Base-by-base conservation (phyloP, 1,284 basidiomycete genomes). In the Vanrija sp. region DNA sequence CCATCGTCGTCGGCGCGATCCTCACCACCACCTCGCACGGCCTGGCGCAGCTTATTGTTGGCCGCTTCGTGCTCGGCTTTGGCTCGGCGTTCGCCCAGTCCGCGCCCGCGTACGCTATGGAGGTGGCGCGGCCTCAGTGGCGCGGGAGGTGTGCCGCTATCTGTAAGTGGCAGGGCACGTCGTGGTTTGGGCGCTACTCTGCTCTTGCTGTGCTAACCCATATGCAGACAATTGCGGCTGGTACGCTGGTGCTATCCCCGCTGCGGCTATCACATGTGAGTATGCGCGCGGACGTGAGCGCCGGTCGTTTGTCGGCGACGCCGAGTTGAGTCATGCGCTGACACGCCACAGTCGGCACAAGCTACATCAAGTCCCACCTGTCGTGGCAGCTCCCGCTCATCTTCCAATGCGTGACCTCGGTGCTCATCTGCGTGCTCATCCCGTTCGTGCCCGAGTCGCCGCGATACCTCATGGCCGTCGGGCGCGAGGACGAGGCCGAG, bases 51-150 rank as follows among this genome's bases (percentile, higher is more conserved):
- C 69, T 82, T 8, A 55, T 46, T 18, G 78, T 69, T 16, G 80
- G 80, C 47, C 72, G 81, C 16, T 82, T 83, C 63, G 75, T 82
- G 26, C 79, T 83, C 46, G 82, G 81, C 25, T 80, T 82, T 60
- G 73, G 72, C 14, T 62, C 68, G n/a, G 50, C 56, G 14, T 40
- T 47, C 12, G 80, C 82, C 47, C 75, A 78, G 6, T 79, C 81
- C 9, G 34, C 34, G 10, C 82, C 82, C 5, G 71, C 77, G 9
- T 80, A 79, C 64, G 74, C 73, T 23, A 73, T 77, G 42, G 79
- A 85, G 64, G 81, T 85, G 72, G 79, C 82, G 14, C 83, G 83
- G 43, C 83, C 83, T 15, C 82, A 83, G 71, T 85, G 83, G 83
- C 78, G 83, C 62, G 83, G 83, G 50, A 78, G 81, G 25, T 73